Percentiles rank a stretch among this genome's conserved stretches.
phyloP scores from a whole-genome alignment of 352 stramenopile genomes.

The Phytopythium boreale region DNA sequence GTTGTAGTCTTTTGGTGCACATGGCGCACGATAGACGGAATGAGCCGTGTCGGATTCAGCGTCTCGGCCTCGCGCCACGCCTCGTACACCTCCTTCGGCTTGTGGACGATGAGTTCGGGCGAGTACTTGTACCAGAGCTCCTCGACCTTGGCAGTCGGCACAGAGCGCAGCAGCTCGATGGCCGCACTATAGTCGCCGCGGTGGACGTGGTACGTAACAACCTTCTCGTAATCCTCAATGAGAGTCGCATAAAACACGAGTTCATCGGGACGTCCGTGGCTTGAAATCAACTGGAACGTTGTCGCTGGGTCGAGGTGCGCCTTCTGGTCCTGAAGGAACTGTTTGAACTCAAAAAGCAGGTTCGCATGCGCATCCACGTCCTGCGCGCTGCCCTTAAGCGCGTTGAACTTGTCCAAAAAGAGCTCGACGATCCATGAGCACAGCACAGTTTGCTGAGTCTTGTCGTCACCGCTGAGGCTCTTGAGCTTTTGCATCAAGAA shows the following conservation, averaged over 20 bases:
- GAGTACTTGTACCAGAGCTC: conserved; percentile 95
- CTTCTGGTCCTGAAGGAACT: conserved; percentile 90
- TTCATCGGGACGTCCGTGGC: conserved; percentile 90
- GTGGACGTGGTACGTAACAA: conserved; percentile 91
- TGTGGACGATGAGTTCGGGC: conserved; percentile 89
- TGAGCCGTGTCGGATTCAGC: conserved; percentile 89
- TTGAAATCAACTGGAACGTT: conserved; percentile 91
- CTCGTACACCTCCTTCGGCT: conserved; percentile 89
- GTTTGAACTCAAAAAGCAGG: conserved; percentile 89
- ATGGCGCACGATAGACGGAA: conserved; percentile 91
- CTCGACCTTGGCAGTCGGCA: conserved; percentile 90
- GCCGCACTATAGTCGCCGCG: conserved; percentile 87
- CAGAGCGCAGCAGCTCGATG: conserved; percentile 86
- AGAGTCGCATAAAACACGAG: conserved; percentile 91
- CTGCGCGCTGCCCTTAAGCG: conserved; percentile 74
- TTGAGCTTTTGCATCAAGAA: conserved; percentile 91
- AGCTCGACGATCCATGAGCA: conserved; percentile 93
- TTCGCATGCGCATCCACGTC: conserved; percentile 86
- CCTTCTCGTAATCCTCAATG: conserved; percentile 93
- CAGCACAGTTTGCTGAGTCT: conserved; percentile 91
- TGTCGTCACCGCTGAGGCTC: conserved; percentile 72
- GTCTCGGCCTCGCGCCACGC: conserved; percentile 89
- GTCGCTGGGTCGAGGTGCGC: conserved; percentile 84
- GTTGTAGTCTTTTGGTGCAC: conserved; percentile 66
- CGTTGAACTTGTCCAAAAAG: conserved; percentile 91